These are phyloP conservation scores for Hypoxylon sp. DNA, from an alignment of 2,329 filamentous ascomycete genomes.

Conservation along the genomic window DNA sequence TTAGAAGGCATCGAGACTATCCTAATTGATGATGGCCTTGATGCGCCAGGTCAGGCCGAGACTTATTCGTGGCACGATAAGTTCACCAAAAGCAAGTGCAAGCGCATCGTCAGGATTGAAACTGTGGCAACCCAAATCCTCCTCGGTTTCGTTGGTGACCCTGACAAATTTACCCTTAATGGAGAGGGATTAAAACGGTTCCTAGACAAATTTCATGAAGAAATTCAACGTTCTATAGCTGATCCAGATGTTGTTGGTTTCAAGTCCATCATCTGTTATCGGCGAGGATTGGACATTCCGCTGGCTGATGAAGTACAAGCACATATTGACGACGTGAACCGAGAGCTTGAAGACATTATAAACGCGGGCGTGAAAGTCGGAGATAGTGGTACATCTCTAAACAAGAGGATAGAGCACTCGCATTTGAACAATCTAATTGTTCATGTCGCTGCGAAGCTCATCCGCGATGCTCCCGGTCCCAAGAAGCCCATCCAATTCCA, in stretches of 20 bases:
- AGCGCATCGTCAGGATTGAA: slow-evolving; percentile 84
- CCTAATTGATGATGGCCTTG: slow-evolving; percentile 83
- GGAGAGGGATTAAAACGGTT: slow-evolving; percentile 57
- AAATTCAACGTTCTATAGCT: slow-evolving; percentile 70
- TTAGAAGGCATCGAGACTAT: slow-evolving; percentile 80
- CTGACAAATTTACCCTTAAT: slow-evolving; percentile 52
- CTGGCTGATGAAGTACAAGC: slow-evolving; percentile 54
- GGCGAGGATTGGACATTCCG: slow-evolving; percentile 77
- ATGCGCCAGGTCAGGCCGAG: slow-evolving; percentile 68
- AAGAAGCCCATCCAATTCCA: slow-evolving; percentile 88
- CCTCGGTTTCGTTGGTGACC: slow-evolving; percentile 57
- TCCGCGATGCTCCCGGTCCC: slow-evolving; percentile 62
- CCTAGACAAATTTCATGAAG: slow-evolving; percentile 63
- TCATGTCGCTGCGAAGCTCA: slow-evolving; percentile 71
- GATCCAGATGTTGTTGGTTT: slow-evolving; percentile 82
- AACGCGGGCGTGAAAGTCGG: slow-evolving; percentile 49
- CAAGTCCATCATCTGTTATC: slow-evolving; percentile 87
- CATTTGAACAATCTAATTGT: slow-evolving; percentile 80
- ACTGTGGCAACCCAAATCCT: slow-evolving; percentile 76
- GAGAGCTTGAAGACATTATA: slow-evolving; percentile 58
- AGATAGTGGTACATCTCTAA: slow-evolving; percentile 50
- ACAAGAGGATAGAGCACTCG: slow-evolving; percentile 71
- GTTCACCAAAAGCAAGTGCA: slow-evolving; percentile 74
- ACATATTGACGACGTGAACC: slow-evolving; percentile 59
- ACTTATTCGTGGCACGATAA: slow-evolving; percentile 75